These are phyloP conservation scores for Pseudocercospora crystallina DNA, from an alignment of 2,329 filamentous ascomycete genomes.

Conservation along the genomic window DNA sequence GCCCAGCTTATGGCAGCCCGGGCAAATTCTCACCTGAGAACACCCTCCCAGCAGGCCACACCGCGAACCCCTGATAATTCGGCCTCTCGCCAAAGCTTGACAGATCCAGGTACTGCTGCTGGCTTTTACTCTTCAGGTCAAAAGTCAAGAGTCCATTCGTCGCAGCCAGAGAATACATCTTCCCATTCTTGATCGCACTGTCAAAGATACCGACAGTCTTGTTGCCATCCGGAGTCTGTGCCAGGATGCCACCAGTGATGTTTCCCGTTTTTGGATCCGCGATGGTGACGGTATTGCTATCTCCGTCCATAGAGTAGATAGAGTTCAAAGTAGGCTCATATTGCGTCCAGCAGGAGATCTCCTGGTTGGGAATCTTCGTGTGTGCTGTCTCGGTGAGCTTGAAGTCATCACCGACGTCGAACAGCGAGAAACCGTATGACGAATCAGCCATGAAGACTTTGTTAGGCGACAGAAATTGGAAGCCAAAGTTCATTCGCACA, in stretches of 20 bases:
- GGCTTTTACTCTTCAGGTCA: constrained; percentile 12
- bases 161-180: constrained; percentile 17
- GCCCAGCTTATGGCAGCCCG: no score
- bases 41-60: no score
- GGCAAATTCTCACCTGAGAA: no score
- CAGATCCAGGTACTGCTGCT: constrained; percentile 21
- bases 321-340: constrained; percentile 8
- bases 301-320: constrained; percentile 20
- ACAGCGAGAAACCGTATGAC: constrained; percentile 16
- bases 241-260: constrained; percentile 6
- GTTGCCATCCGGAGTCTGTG: neutral
- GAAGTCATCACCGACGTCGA: constrained; percentile 9
- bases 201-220: constrained; percentile 16
- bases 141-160: constrained; percentile 16
- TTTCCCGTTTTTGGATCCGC: constrained; percentile 12
- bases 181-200: constrained; percentile 8
- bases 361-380: constrained; percentile 8
- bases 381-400: constrained; percentile 10
- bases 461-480: constrained; percentile 6
- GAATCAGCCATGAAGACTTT: constrained; percentile 19
- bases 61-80: neutral
- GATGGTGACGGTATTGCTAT: constrained; percentile 3
- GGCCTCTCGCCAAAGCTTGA: constrained; percentile 12
- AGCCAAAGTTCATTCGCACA: constrained; percentile 16
- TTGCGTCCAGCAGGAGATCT: constrained; percentile 20